phyloP scores from a whole-genome alignment of 2,329 filamentous ascomycete genomes.

The Diaporthe nobilis region DNA sequence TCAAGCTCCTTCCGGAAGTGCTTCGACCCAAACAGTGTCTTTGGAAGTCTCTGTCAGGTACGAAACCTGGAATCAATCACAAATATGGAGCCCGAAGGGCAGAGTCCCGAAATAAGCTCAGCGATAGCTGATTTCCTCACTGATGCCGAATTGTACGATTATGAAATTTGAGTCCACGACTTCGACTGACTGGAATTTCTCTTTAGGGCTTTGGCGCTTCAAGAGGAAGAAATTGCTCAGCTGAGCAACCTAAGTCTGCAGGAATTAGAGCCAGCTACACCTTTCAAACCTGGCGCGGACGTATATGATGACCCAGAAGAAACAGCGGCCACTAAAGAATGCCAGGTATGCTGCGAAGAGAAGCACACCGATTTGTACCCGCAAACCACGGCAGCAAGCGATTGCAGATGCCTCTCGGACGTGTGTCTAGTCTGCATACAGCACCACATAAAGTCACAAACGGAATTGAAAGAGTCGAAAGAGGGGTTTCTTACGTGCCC shows the following conservation, averaged over 20 bases:
- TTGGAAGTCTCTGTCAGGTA: background rate
- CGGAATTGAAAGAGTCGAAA: slow-evolving; percentile 26
- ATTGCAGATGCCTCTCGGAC: slow-evolving; percentile 29
- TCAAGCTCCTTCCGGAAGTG: too few species aligned
- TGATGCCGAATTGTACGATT: slow-evolving; percentile 28
- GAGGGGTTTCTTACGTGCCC: slow-evolving; percentile 29
- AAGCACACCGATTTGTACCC: slow-evolving; percentile 27
- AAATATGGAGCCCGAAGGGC: background rate
- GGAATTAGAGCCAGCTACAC: background rate
- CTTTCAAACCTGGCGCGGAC: background rate
- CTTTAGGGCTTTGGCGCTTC: slow-evolving; percentile 15
- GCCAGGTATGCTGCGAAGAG: slow-evolving; percentile 20
- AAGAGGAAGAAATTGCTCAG: background rate
- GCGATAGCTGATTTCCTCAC: slow-evolving; percentile 2
- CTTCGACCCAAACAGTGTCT: too few species aligned
- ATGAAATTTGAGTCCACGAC: background rate
- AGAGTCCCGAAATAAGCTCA: background rate
- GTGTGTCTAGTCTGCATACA: slow-evolving; percentile 25
- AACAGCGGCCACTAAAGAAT: background rate
- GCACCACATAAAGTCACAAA: slow-evolving; percentile 29
- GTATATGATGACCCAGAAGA: background rate
- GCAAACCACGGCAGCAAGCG: background rate
- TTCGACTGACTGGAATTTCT: background rate
- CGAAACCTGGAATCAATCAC: background rate
- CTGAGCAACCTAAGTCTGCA: background rate